phyloP scores from a whole-genome alignment of 495 filamentous ascomycete genomes.

The Xylaria intraflava region DNA sequence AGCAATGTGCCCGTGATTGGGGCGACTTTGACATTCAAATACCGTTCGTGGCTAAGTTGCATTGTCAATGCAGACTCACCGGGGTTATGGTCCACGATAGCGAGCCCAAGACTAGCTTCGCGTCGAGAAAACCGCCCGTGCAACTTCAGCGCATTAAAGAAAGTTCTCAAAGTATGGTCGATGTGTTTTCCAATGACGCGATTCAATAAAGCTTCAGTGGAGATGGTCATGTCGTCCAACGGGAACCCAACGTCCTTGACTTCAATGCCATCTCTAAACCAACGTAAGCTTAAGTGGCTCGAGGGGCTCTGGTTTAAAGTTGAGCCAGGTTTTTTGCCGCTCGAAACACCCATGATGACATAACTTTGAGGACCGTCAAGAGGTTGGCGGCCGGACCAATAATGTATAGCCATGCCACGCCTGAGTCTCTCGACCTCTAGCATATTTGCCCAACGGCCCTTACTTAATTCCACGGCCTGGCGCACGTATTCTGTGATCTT shows the following conservation, averaged over 20 bases:
- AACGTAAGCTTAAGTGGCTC: slow-evolving; percentile 59
- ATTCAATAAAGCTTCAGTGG: slow-evolving; percentile 64
- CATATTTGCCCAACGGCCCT: slow-evolving; percentile 65
- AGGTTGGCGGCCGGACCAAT: slow-evolving; percentile 62
- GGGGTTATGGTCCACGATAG: slow-evolving; percentile 52
- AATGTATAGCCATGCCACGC: slow-evolving; percentile 77
- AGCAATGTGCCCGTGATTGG: slow-evolving; percentile 56
- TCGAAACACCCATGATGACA: slow-evolving; percentile 77
- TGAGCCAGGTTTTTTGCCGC: slow-evolving; percentile 44
- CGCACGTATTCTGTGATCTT: slow-evolving; percentile 74
- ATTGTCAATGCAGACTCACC: slow-evolving; percentile 59
- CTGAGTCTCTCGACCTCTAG: slow-evolving; percentile 69
- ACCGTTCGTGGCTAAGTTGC: slow-evolving; percentile 55
- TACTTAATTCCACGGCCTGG: slow-evolving; percentile 64
- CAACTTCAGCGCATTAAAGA: slow-evolving; percentile 50
- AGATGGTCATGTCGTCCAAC: slow-evolving; percentile 60
- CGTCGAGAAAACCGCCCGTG: slow-evolving; percentile 52
- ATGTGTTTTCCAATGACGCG: slow-evolving; percentile 70
- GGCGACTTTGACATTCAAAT: slow-evolving; percentile 59
- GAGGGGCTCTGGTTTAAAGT: slow-evolving; percentile 29
- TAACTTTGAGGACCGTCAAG: slow-evolving; percentile 66
- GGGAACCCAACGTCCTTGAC: slow-evolving; percentile 56
- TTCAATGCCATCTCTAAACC: slow-evolving; percentile 77
- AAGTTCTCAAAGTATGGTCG: slow-evolving; percentile 54
- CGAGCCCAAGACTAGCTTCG: slow-evolving; percentile 47